Percentiles rank a stretch among this genome's conserved stretches.
These are phyloP conservation scores for Pneumocystis jirovecii DNA, from an alignment of 1,139 yeast species.

Conservation along the genomic window DNA sequence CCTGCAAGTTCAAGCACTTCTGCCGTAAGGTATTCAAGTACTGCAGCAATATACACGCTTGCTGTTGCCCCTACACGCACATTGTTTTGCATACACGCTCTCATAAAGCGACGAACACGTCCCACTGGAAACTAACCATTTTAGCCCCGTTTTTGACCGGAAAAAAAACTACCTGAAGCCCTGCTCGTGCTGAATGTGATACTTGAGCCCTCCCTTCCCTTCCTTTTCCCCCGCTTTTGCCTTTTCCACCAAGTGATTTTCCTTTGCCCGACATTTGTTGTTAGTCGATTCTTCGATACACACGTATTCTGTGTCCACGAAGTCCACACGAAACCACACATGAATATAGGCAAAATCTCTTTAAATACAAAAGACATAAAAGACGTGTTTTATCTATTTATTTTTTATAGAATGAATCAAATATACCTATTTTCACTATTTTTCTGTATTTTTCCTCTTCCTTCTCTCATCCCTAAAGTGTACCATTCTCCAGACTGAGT, in stretches of 20 bases:
- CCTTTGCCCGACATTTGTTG: constrained; percentile 60
- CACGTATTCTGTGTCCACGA: no score
- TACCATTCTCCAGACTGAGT: no score
- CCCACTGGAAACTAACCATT: constrained; percentile 68
- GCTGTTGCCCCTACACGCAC: constrained; percentile 75
- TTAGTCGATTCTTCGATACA: neutral
- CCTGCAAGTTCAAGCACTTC: constrained; percentile 98
- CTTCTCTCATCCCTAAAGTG: no score
- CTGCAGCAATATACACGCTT: constrained; percentile 93
- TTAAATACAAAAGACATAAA: no score
- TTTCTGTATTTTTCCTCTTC: no score
- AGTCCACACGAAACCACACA: no score
- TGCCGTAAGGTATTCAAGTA: constrained; percentile 90
- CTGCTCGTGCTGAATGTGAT: constrained; percentile 94
- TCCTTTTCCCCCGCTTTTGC: constrained; percentile 60
- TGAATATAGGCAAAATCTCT: no score
- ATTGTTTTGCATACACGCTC: constrained; percentile 80
- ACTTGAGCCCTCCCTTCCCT: constrained; percentile 41
- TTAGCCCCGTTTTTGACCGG: neutral
- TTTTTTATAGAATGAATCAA: no score
- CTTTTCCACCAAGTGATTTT: constrained; percentile 94
- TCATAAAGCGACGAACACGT: constrained; percentile 89
- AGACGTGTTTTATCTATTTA: no score
- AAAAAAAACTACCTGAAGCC: constrained; percentile 38
- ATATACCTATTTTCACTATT: no score